Base-by-base conservation (phyloP, 2,329 filamentous ascomycete genomes). In the Seiridium unicorne region DNA sequence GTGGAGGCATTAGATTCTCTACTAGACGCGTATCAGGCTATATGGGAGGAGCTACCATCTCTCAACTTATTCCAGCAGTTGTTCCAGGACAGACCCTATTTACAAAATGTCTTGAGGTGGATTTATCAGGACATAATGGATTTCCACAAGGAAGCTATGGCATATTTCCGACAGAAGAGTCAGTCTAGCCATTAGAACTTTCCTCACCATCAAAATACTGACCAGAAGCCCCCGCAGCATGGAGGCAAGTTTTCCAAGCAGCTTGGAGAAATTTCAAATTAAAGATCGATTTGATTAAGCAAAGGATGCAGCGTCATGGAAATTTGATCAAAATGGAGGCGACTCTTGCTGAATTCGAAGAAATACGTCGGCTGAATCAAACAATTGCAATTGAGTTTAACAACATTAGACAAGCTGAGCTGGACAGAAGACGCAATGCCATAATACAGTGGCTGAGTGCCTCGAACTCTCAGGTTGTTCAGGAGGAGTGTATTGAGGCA, bases 61-160 rank as follows among this genome's bases (percentile, higher is more conserved):
- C 38, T 59, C 0, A 13, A 38, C 11, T 32, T 34, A 4, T 59
- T 36, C n/a, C 40, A 53, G 13, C 8, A 35, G 9, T 26, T 59
- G 40, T 59, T 59, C 18, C 5, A 2, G 3, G 9, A 32, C 4
- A 54, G 55, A 38, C 7, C 8, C 2, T 42, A 53, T 42, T 54
- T 59, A 49, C 26, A n/a, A 2, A 11, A 26, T 38, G 31, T 59
- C 6, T 40, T 59, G 5, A 34, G 10, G 8, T 31, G n/a, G 3
- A 59, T 59, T 2, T 59, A 54, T 9, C 13, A 35, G 10, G 57
- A 55, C 13, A 59, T 59, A 5, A 6, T 59, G 13, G 57, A 59
- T 13, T 59, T 59, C n/a, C 57, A 59, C 13, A 13, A 31, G 1
- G 38, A 59, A 32, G 49, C 57, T 31, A 11, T 59, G 48, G 55